Conservation (phyloP, 345 rosid species). For the Lepidium africanum region DNA sequence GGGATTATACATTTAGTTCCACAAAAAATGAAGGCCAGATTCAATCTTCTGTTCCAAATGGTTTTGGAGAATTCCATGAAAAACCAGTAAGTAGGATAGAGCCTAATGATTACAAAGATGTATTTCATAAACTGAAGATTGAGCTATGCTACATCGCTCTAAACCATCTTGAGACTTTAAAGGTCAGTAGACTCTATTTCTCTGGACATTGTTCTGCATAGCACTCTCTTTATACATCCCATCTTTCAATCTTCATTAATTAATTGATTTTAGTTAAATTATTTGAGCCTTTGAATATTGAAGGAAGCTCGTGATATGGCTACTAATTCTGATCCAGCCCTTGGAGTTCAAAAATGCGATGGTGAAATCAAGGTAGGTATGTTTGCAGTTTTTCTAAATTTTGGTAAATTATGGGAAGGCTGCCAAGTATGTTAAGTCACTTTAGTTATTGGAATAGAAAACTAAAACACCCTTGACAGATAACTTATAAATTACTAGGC, state of each 20-base stretch:
- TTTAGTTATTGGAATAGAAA: neutral
- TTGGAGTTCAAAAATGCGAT: constrained; percentile 31
- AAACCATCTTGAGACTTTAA: constrained; percentile 50
- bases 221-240: neutral
- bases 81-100: constrained; percentile 19
- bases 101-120: constrained; percentile 35
- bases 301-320: constrained; percentile 47
- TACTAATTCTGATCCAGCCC: constrained; percentile 35
- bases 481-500: neutral
- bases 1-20: constrained; percentile 41
- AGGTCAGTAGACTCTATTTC: constrained; percentile 39
- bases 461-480: neutral
- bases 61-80: constrained; percentile 27
- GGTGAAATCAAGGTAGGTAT: constrained; percentile 65
- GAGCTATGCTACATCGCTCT: constrained; percentile 41
- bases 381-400: neutral
- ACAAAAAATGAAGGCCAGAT: constrained; percentile 27
- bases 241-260: neutral
- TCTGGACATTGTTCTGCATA: neutral
- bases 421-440: neutral
- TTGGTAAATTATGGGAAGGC: neutral
- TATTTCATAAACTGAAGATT: constrained; percentile 57
- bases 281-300: constrained; percentile 28
- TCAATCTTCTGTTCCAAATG: constrained; percentile 6
- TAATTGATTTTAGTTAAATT: neutral